Evolutionary conservation across 1,284 basidiomycete species (phyloP), one percentile per base, ranked within the genome.

Genomic region (Leccinum insigne): DNA sequence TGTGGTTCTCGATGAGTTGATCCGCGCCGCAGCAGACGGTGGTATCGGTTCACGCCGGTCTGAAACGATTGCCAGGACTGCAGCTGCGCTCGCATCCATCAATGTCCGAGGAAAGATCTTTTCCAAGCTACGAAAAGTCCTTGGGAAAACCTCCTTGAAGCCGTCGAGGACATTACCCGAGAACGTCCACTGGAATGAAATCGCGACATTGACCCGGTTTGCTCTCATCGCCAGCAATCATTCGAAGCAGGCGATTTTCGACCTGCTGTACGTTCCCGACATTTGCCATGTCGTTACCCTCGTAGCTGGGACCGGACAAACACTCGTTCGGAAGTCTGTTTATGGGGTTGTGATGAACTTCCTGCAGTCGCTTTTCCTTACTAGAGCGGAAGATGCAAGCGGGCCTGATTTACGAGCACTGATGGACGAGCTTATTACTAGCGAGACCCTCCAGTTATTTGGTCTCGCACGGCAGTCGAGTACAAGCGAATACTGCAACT

Each of bases 281-380:
- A 82, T 93, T 44, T 82, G 90, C 58, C 92, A 96, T 76, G 81
- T 93, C 40, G 86, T 94, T 64, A 89, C 89, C 2, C 82, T 95
- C 18, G 82, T 93, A 2, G 87, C 90, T 7, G 91, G 87, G 11
- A 87, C 88, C 18, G 95, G 95, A 9, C 85, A 91, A 1, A 79
- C 88, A 0, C 78, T 89, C 26, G 87, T 95, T 62, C 88, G 94
- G 16, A 90, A 90, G 67, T 91, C 93, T 5, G 86, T 94, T 56
- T 94, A 93, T 73, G 93, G 91, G 3, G 85, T 94, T 57, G 79
- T 94, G 64, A 84, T 95, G 74, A 95, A 95, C 75, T 82, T 94
- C 32, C 78, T 96, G 26, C 93, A 96, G 70, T 86, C 90, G 0
- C 77, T 95, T 10, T 88, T 88, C 74, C 80, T 86, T 32, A 79